Conservation (phyloP, 805 yeast species). For the Pichia californica region DNA sequence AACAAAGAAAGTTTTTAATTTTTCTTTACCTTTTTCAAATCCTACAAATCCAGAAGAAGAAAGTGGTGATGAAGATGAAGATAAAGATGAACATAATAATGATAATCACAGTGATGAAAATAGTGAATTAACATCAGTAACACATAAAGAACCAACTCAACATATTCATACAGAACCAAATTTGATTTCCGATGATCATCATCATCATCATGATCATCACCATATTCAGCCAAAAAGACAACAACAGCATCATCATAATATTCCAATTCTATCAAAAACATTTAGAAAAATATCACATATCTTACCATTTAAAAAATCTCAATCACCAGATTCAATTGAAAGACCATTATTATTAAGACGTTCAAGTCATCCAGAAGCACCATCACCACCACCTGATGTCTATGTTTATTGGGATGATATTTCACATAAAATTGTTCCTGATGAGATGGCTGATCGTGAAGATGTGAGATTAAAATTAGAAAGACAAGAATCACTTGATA, state of each 20-base stretch:
- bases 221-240: no score
- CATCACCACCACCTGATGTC: conserved; percentile 6
- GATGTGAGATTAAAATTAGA: conserved; percentile 37
- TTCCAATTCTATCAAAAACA: not conserved
- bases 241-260: not conserved
- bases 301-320: not conserved
- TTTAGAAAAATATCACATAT: conserved; percentile 1
- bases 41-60: not conserved
- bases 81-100: not conserved
- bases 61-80: not conserved
- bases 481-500: conserved; percentile 52
- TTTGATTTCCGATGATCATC: not conserved
- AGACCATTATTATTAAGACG: not conserved
- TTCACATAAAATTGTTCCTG: conserved; percentile 9
- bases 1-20: conserved; percentile 38
- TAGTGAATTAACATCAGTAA: not conserved
- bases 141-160: no score
- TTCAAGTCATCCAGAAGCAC: conserved; percentile 6
- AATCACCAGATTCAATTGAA: not conserved
- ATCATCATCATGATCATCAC: no score
- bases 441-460: conserved; percentile 24
- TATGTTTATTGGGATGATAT: conserved; percentile 9
- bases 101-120: not conserved
- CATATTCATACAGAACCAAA: no score
- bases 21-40: conserved; percentile 55